Evolutionary conservation across 108 stramenopile species (phyloP).

Genomic region (Nitzschia sp.): DNA sequence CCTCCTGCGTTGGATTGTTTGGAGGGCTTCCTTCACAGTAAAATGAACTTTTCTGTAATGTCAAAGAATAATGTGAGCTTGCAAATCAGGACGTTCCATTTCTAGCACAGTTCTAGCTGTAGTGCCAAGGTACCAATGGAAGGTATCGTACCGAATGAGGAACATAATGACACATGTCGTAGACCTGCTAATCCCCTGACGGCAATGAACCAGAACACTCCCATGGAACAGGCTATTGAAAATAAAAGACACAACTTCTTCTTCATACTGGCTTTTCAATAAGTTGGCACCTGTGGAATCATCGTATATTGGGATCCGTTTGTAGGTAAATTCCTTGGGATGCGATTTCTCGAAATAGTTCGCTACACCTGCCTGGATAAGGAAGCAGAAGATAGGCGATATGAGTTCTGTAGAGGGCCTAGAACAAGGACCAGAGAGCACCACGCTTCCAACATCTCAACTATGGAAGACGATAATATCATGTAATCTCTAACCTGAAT

Average conservation of each 20-base stretch:
- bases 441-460: no score
- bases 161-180: constrained; percentile 63
- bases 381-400: no score
- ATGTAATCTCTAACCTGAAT: constrained; percentile 49
- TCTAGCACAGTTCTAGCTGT: no score
- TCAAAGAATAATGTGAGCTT: constrained; percentile 6
- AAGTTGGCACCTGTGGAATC: constrained; percentile 48
- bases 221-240: constrained; percentile 68
- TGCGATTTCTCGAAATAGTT: constrained; percentile 67
- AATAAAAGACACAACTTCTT: constrained; percentile 59
- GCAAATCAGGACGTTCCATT: no score
- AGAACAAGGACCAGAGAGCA: no score
- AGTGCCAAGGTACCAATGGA: not conserved
- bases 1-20: constrained; percentile 50
- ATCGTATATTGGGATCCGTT: constrained; percentile 73
- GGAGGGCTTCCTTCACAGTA: constrained; percentile 39
- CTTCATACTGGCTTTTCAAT: constrained; percentile 33
- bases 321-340: constrained; percentile 45
- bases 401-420: no score
- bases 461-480: no score
- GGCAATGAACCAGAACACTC: constrained; percentile 78
- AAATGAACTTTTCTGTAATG: constrained; percentile 48
- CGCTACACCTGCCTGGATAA: constrained; percentile 59
- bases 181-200: constrained; percentile 65
- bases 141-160: constrained; percentile 53